phyloP scores from a whole-genome alignment of 2,329 filamentous ascomycete species.

The Hymenoscyphus albidus region DNA sequence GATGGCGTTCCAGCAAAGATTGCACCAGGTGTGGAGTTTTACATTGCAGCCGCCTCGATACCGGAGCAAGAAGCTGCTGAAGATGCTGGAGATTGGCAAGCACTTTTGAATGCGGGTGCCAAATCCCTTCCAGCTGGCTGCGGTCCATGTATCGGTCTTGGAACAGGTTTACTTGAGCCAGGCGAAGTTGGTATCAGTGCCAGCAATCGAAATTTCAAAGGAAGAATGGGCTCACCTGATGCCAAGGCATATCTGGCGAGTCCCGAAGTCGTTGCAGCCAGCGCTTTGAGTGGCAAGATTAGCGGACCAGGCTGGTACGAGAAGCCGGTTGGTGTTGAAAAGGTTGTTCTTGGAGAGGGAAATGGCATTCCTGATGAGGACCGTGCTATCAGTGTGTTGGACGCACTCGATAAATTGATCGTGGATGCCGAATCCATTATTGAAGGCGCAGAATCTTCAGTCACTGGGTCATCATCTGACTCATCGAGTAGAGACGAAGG shows the following conservation, averaged over 20 bases:
- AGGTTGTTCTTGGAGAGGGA: conserved; percentile 68
- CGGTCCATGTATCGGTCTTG: conserved; percentile 82
- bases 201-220: conserved; percentile 86
- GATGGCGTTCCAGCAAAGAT: conserved; percentile 64
- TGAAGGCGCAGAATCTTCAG: conserved; percentile 35
- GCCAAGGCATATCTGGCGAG: conserved; percentile 83
- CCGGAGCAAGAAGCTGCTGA: conserved; percentile 75
- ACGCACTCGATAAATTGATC: conserved; percentile 69
- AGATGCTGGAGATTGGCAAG: conserved; percentile 80
- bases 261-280: conserved; percentile 89
- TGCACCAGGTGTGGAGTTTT: conserved; percentile 73
- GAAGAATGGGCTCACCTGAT: conserved; percentile 77
- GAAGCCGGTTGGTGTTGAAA: conserved; percentile 62
- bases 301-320: conserved; percentile 76
- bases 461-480: conserved; percentile 29
- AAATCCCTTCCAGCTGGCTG: conserved; percentile 68
- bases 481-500: conserved; percentile 27
- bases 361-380: conserved; percentile 62
- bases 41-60: conserved; percentile 81
- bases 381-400: conserved; percentile 61
- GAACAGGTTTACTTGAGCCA: conserved; percentile 69
- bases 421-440: conserved; percentile 56
- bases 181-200: conserved; percentile 86
- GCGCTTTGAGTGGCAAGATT: conserved; percentile 70
- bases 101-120: conserved; percentile 76